phyloP scores from a whole-genome alignment of 2,329 filamentous ascomycete genomes.

The Spiromastix sp. region DNA sequence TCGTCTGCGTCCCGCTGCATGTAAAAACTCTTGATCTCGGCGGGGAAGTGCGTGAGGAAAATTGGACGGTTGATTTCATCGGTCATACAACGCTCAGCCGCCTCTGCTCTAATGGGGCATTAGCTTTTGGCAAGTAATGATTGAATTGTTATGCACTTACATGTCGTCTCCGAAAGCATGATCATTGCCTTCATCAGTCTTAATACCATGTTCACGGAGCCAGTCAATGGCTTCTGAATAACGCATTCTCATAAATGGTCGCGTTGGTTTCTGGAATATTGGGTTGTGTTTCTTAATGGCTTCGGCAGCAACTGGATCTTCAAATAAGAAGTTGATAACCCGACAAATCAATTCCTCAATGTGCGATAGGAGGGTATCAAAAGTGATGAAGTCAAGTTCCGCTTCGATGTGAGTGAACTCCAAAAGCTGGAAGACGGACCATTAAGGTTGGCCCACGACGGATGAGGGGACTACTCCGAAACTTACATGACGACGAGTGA shows the following conservation, averaged over 20 bases:
- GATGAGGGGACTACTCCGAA: too few species aligned
- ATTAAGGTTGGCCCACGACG: too few species aligned
- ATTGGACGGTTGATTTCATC: constrained; percentile 93
- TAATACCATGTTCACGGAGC: constrained; percentile 81
- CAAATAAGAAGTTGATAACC: constrained; percentile 68
- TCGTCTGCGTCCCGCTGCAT: constrained; percentile 85
- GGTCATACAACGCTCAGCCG: constrained; percentile 92
- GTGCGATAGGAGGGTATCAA: constrained; percentile 77
- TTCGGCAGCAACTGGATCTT: constrained; percentile 60
- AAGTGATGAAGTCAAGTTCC: constrained; percentile 91
- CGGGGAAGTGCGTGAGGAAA: constrained; percentile 93
- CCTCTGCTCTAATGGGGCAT: too few species aligned
- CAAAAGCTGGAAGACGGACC: too few species aligned
- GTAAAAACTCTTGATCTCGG: constrained; percentile 98
- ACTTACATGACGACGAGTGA: constrained; percentile 87
- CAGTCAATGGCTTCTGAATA: constrained; percentile 91
- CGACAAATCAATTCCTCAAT: constrained; percentile 80
- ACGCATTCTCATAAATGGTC: constrained; percentile 89
- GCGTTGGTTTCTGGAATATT: constrained; percentile 66
- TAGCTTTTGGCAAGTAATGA: too few species aligned
- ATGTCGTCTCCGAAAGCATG: constrained; percentile 96
- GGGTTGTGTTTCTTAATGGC: constrained; percentile 85
- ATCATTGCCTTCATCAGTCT: constrained; percentile 82
- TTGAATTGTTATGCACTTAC: too few species aligned
- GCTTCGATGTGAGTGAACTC: constrained; percentile 97